Conservation (phyloP, 192 early-diverging fungal genomes). For the Coemansia sp. region DNA sequence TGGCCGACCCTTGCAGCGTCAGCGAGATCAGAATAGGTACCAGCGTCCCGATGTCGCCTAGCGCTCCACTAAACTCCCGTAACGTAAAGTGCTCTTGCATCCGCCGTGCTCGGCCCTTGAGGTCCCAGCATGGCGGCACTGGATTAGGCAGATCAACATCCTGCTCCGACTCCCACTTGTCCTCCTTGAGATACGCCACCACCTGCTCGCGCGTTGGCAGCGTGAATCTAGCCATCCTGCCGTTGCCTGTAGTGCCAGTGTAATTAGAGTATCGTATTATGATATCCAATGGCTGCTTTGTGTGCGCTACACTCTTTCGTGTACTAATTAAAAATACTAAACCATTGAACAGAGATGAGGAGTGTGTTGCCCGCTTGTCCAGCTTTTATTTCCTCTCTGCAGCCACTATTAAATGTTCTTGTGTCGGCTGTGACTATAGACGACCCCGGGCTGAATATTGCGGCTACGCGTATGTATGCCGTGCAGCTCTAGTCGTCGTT, state of each 20-base stretch:
- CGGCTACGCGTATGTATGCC: not conserved
- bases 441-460: not conserved
- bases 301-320: not conserved
- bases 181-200: slow-evolving; percentile 31
- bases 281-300: not conserved
- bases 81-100: slow-evolving; percentile 47
- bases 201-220: slow-evolving; percentile 44
- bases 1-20: slow-evolving; percentile 68
- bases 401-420: not conserved
- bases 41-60: slow-evolving; percentile 80
- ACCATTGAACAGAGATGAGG: not conserved
- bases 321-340: not conserved
- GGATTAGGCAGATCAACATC: slow-evolving; percentile 24
- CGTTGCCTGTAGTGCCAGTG: not conserved
- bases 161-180: slow-evolving; percentile 27
- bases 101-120: slow-evolving; percentile 32
- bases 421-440: no score
- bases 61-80: slow-evolving; percentile 62
- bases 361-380: not conserved
- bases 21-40: slow-evolving; percentile 86
- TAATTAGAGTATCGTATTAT: not conserved
- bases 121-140: slow-evolving; percentile 47
- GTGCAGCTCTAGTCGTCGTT: not conserved
- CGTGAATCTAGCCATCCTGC: slow-evolving; percentile 7
- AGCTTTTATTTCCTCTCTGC: not conserved